These are phyloP conservation scores for Suillus plorans DNA, from an alignment of 768 basidiomycete species.

Conservation along the genomic window DNA sequence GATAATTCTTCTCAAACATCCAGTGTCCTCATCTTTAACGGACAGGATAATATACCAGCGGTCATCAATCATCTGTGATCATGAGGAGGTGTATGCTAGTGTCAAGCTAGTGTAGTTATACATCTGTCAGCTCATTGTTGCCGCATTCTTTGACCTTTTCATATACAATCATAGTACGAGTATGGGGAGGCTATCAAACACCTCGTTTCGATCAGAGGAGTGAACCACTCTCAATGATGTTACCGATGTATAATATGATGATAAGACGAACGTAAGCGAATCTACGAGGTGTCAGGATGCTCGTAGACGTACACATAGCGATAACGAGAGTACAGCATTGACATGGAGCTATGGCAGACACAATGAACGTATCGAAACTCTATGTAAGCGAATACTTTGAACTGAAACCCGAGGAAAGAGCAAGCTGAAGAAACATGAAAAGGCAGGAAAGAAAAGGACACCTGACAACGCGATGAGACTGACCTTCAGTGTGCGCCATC, in stretches of 20 bases:
- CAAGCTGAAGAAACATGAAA: too few relatives aligned
- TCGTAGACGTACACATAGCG: background rate
- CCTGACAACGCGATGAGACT: background rate
- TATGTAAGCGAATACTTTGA: background rate
- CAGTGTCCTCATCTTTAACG: background rate
- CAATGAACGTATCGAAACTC: too few relatives aligned
- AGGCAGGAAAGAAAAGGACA: background rate
- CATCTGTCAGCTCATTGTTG: background rate
- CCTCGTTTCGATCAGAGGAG: too few relatives aligned
- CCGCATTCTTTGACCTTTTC: too few relatives aligned
- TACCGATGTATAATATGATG: background rate
- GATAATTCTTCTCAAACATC: background rate
- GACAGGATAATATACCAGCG: background rate
- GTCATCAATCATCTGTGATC: background rate
- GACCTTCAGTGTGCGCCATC: background rate
- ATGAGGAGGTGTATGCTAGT: too few relatives aligned
- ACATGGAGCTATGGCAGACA: background rate
- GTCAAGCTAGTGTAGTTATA: background rate
- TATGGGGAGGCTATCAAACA: too few relatives aligned
- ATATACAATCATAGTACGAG: too few relatives aligned
- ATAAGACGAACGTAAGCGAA: background rate
- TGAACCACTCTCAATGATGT: background rate
- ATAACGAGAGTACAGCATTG: background rate
- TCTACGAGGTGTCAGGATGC: background rate
- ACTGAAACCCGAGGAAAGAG: background rate